Base-by-base conservation (phyloP, 2,329 filamentous ascomycete species). In the Clarireedia paspali region DNA sequence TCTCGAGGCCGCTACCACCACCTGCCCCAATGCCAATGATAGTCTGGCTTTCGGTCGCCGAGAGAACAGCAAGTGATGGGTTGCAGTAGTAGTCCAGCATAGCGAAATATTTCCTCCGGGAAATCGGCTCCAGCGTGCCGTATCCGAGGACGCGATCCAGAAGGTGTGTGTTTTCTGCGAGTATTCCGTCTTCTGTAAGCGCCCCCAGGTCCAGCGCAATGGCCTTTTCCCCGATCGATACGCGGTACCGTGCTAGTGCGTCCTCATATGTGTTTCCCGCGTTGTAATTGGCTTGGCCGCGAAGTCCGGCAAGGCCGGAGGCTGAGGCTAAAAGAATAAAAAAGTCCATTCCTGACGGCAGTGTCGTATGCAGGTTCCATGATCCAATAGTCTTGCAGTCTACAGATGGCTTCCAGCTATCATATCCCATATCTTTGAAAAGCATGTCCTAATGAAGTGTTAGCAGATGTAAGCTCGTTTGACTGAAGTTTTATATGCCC, bases 241-340 rank as follows among this genome's bases (percentile, higher is more conserved):
- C 30, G 14, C 60, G 51, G 36, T 60, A 57, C 2, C 50, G 46
- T 1, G 58, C 58, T 23, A 62, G 36, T 14, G 56, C 46, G 40
- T 61, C 55, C 45, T 59, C 24, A 39, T 55, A 74, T 0, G 65
- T 66, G 45, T 70, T 71, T 0, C 62, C 71, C 12, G 58, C 55
- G 2, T 46, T 38, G 30, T 62, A 60, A 38, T 55, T 59, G n/a
- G 46, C 50, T 53, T 62, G 60, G 24, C 46, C 38, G n/a, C 17
- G 26, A n/a, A 34, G 47, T 17, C 60, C 60, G 20, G 57, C 40
- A 17, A 58, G 50, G 5, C 68, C 67, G 40, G 62, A 60, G 26
- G 68, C 54, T 0, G 71, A 74, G 1, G 70, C 71, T 5, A 74
- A 55, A 27, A 70, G 55, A 30, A 75, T 58, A 60, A 74, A 74